Evolutionary conservation across 805 yeast species (phyloP).

Genomic region (Kuraishia cidri): DNA sequence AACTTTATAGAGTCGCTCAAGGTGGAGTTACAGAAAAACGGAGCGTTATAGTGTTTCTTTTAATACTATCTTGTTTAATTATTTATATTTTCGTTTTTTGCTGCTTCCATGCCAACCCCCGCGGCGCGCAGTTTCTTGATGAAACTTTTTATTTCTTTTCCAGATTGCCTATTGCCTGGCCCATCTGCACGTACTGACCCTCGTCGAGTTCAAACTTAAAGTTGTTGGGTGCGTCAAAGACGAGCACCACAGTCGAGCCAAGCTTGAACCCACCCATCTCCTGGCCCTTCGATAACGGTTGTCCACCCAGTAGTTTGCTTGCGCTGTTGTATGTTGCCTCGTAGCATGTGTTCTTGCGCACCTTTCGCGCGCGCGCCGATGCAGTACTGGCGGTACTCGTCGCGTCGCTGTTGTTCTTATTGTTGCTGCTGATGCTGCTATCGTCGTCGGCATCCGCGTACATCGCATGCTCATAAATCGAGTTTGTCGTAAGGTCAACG

Average conservation of each 20-base stretch:
- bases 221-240: slow-evolving; percentile 87
- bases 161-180: slow-evolving; percentile 61
- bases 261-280: slow-evolving; percentile 96
- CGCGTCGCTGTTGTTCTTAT: slow-evolving; percentile 4
- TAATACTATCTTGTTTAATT: too few relatives aligned
- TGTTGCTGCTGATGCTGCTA: slow-evolving; percentile 2
- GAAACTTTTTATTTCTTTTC: too few relatives aligned
- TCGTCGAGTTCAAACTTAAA: slow-evolving; percentile 62
- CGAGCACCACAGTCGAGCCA: slow-evolving; percentile 94
- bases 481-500: slow-evolving; percentile 80
- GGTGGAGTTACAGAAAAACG: slow-evolving; percentile 10
- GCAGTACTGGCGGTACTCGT: slow-evolving; percentile 1
- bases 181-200: slow-evolving; percentile 81
- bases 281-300: slow-evolving; percentile 83
- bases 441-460: slow-evolving; percentile 9
- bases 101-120: too few relatives aligned
- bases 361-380: slow-evolving; percentile 21
- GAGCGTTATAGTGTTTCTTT: too few relatives aligned
- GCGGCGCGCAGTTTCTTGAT: not conserved
- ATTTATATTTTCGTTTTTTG: not conserved
- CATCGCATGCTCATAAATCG: slow-evolving; percentile 44
- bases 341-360: slow-evolving; percentile 73
- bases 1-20: slow-evolving; percentile 47
- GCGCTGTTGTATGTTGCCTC: slow-evolving; percentile 90
- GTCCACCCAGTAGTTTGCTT: slow-evolving; percentile 68